A percentile compares a stretch with the other conserved stretches of the same genome.
Evolutionary conservation across 2,329 filamentous ascomycete species (phyloP).

Genomic region (Chalaropsis ovoidea): DNA sequence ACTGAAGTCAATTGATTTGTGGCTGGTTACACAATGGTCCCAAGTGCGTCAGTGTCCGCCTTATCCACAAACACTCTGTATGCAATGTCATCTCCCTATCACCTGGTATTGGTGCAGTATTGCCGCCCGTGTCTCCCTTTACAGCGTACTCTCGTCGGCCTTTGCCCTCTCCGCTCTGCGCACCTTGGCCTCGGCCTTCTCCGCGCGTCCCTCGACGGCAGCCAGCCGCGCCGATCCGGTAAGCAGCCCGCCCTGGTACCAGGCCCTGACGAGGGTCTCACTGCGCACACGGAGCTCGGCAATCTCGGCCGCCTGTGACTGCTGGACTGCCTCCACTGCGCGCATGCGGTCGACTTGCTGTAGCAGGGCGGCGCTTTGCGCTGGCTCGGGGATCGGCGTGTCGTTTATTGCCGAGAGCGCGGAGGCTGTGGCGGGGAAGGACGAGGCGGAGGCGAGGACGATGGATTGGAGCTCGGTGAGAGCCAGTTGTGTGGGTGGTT

Average conservation of each 20-base stretch:
- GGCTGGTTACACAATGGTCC: too few species aligned
- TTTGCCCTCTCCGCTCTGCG: conserved; percentile 52
- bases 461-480: conserved; percentile 43
- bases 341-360: conserved; percentile 52
- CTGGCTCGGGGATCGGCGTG: conserved; percentile 47
- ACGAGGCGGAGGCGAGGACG: conserved; percentile 47
- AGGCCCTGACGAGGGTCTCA: conserved; percentile 52
- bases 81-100: background rate
- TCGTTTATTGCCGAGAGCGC: conserved; percentile 48
- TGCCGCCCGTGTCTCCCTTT: conserved; percentile 22
- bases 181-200: conserved; percentile 54
- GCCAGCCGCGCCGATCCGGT: conserved; percentile 58
- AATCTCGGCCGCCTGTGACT: conserved; percentile 52
- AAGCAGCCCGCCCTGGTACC: conserved; percentile 66
- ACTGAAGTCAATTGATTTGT: too few species aligned
- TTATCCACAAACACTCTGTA: background rate
- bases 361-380: conserved; percentile 47
- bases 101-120: background rate
- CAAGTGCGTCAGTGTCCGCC: too few species aligned
- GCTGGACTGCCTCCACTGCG: conserved; percentile 49
- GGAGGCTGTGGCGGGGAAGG: conserved; percentile 47
- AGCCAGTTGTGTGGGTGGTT: conserved; percentile 45
- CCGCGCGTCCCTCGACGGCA: conserved; percentile 58
- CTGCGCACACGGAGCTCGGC: conserved; percentile 53
- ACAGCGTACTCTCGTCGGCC: conserved; percentile 39